phyloP scores from a whole-genome alignment of 306 rosid species.

The Glycyrrhiza uralensis region DNA sequence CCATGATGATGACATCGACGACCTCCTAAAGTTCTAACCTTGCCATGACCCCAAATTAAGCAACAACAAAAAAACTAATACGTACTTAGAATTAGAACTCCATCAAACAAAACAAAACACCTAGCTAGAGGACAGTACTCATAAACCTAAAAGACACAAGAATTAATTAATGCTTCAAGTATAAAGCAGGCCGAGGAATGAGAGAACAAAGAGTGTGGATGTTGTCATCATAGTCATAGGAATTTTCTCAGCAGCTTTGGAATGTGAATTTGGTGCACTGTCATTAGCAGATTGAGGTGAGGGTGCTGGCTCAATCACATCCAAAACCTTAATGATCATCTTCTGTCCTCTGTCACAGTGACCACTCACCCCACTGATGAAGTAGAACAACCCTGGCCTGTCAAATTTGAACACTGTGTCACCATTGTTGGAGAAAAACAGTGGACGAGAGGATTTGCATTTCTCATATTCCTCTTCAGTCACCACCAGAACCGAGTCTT shows the following conservation, averaged over 20 bases:
- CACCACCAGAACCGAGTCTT: slow-evolving; percentile 78
- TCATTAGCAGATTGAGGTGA: slow-evolving; percentile 37
- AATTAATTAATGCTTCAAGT: slow-evolving; percentile 20
- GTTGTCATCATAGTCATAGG: slow-evolving; percentile 19
- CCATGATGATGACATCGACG: background rate
- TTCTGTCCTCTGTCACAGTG: slow-evolving; percentile 74
- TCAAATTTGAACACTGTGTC: slow-evolving; percentile 42
- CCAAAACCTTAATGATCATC: slow-evolving; percentile 71
- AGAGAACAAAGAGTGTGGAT: slow-evolving; percentile 8
- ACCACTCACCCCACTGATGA: slow-evolving; percentile 79
- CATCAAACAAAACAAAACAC: background rate
- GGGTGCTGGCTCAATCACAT: slow-evolving; percentile 22
- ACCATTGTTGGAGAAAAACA: slow-evolving; percentile 66
- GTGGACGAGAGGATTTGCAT: slow-evolving; percentile 56
- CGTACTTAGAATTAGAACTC: background rate
- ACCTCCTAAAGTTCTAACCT: background rate
- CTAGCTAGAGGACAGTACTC: background rate
- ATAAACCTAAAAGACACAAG: background rate
- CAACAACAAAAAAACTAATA: background rate
- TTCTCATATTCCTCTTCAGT: slow-evolving; percentile 63
- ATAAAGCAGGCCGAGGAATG: slow-evolving; percentile 7
- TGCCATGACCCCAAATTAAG: background rate
- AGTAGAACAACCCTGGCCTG: slow-evolving; percentile 65
- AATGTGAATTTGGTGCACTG: background rate
- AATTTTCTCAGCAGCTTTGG: slow-evolving; percentile 21